Evolutionary conservation across 2,329 filamentous ascomycete species (phyloP), one percentile per base, ranked within the genome.

Genomic region (Emericellopsis atlantica): DNA sequence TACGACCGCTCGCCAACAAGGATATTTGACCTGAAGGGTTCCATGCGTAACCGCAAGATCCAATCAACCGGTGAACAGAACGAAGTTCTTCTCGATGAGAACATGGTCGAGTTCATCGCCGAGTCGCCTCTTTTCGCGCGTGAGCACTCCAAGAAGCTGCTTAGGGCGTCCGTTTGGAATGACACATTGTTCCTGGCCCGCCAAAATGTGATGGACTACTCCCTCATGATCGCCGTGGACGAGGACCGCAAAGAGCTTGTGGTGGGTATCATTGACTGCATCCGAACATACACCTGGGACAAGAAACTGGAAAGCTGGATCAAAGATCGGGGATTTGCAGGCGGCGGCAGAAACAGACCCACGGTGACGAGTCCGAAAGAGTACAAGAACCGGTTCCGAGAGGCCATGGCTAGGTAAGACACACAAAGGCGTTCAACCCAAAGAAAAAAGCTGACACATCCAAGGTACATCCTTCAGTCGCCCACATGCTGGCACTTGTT

Each of bases 221-320:
- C 84, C 21, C 74, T 98, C 36, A 98, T 98, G 92, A 89, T 95
- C 41, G 93, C 90, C 1, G 93, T 98, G 36, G 90, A 98, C 53
- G 92, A 95, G 57, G 72, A 73, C 32, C 76, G 79, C 47, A 89
- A 90, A 53, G 90, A 98, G 62, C 76, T 98, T 12, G 87, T 96
- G 12, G 89, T 98, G 2, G 92, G 92, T 5, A 96, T 98, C 53
- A 96, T 98, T 48, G 90, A 98, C 59, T 96, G 92, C 58, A 96
- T 98, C 49, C 79, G 92, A 42, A 98, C 92, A 0, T 98, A 96
- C 57, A 98, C 92, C 0, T 98, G 92, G 88, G 92, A 98, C 67
- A 98, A 98, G 71, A 95, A 95, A 58, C 75, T 98, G n/a, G 92
- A 98, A 65, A 92, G 83, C 41, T 98, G 92, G 92, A 95, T 98